phyloP scores from a whole-genome alignment of 495 filamentous ascomycete genomes.

The Neurospora cerealis region DNA sequence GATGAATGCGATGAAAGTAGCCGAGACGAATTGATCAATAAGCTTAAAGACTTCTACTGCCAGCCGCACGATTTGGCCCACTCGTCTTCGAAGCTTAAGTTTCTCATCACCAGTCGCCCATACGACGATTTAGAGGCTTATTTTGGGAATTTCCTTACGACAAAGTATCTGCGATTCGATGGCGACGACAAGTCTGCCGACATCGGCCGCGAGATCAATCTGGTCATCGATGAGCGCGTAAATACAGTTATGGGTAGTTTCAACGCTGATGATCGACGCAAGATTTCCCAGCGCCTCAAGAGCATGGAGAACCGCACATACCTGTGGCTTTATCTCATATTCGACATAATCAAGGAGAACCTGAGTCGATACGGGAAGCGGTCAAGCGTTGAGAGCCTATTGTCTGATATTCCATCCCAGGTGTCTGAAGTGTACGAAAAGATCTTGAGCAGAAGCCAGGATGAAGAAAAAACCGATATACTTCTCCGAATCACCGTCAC shows the following conservation, averaged over 20 bases:
- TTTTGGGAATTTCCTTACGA: slow-evolving; percentile 10
- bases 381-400: slow-evolving; percentile 11
- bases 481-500: slow-evolving; percentile 21
- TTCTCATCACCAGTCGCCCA: slow-evolving; percentile 31
- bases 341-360: slow-evolving; percentile 21
- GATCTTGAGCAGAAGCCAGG: slow-evolving; percentile 8
- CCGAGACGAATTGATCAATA: slow-evolving; percentile 15
- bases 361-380: slow-evolving; percentile 7
- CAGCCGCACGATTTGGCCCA: not conserved
- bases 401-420: slow-evolving; percentile 17
- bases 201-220: slow-evolving; percentile 29
- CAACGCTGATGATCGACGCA: not conserved
- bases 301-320: slow-evolving; percentile 35
- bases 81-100: slow-evolving; percentile 16
- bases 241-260: slow-evolving; percentile 8
- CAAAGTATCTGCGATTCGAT: slow-evolving; percentile 18
- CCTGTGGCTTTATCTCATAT: slow-evolving; percentile 35
- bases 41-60: slow-evolving; percentile 17
- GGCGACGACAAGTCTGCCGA: slow-evolving; percentile 20
- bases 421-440: slow-evolving; percentile 28
- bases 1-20: slow-evolving; percentile 28
- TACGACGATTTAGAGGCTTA: slow-evolving; percentile 18
- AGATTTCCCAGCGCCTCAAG: slow-evolving; percentile 20
- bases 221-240: slow-evolving; percentile 27
- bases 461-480: slow-evolving; percentile 5